Percentiles rank a stretch among this genome's conserved stretches.
phyloP scores from a whole-genome alignment of 1,284 basidiomycete species.

The Naganishia sp. region DNA sequence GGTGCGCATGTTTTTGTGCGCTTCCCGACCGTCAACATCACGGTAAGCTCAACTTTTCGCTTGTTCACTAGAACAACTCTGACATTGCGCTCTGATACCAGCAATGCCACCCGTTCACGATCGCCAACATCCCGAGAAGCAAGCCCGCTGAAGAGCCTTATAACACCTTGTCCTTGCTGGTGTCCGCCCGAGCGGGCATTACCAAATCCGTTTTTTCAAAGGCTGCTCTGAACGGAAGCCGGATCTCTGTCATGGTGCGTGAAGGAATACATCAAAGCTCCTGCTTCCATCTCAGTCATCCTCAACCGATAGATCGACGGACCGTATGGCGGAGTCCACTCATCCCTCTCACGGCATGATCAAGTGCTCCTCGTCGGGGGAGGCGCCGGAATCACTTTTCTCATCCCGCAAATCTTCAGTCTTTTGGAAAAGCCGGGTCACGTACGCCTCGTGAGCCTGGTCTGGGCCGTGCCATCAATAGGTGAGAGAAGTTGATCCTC shows the following conservation, averaged over 20 bases:
- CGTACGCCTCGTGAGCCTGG: conserved; percentile 7
- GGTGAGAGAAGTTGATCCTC: neutral
- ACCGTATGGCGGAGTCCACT: conserved; percentile 10
- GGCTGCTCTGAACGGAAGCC: neutral
- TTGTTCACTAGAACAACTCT: neutral
- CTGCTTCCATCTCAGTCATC: neutral
- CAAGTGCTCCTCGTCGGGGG: conserved; percentile 11
- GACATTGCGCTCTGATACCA: neutral
- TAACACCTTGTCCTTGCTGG: conserved; percentile 14
- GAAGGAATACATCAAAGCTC: too few species aligned
- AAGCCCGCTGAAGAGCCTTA: neutral
- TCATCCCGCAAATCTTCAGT: conserved; percentile 12
- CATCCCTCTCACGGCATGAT: conserved; percentile 15
- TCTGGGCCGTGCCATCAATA: conserved; percentile 23
- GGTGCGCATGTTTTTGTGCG: conserved; percentile 28
- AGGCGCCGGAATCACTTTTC: conserved; percentile 26
- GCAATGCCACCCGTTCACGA: conserved; percentile 29
- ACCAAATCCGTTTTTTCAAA: conserved; percentile 7
- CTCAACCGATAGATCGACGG: conserved; percentile 13
- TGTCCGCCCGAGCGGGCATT: conserved; percentile 20
- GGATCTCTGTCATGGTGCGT: conserved; percentile 23
- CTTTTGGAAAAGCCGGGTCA: conserved; percentile 15
- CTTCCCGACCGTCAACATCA: conserved; percentile 28
- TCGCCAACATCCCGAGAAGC: conserved; percentile 10
- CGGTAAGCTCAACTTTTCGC: neutral